Base-by-base conservation (phyloP, 2,329 filamentous ascomycete species). In the Colletotrichum tropicale region DNA sequence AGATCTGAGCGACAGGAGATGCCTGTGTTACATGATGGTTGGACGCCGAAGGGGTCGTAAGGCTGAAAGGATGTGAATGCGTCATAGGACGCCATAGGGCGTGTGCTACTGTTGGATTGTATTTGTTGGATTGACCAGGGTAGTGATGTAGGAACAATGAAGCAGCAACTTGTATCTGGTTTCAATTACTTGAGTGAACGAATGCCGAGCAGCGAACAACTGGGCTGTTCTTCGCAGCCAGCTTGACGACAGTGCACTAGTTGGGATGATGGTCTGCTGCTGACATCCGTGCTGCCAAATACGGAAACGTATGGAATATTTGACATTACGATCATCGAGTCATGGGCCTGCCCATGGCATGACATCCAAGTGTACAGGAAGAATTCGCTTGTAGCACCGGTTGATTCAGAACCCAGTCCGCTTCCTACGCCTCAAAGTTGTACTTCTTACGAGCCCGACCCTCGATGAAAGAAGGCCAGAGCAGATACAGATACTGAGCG, bases 381-480 rank as follows among this genome's bases (percentile, higher is more conserved):
- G n/a, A 13, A 52, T 52, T 24, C 12, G 43, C 43, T 6, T 13
- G 43, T 52, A 24, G n/a, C n/a, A 52, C n/a, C 21, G 10, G n/a
- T 13, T 52, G 10, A 52, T 52, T 52, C 43, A 52, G 10, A 4
- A 21, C n/a, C n/a, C 43, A 24, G 43, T 13, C n/a, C n/a, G 8
- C 10, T 7, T 21, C 34, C 64, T 66, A 66, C 12, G 64, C 16
- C 26, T 66, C 24, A 24, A 68, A 74, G 26, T 74, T 66, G 30
- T 74, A 74, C 71, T 74, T 74, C 66, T 70, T 74, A 5, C 71
- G 66, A 16, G 71, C 66, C n/a, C 34, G 66, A 13, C 32, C 34
- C 71, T 74, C 66, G 24, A 74, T 60, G 26, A 74, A 74, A 34
- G 71, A 48, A 48, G 71, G 71, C 58, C 66, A 70, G 16, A 74